These are phyloP conservation scores for Pyrenula aspistea DNA, from an alignment of 495 filamentous ascomycete genomes.

Conservation along the genomic window DNA sequence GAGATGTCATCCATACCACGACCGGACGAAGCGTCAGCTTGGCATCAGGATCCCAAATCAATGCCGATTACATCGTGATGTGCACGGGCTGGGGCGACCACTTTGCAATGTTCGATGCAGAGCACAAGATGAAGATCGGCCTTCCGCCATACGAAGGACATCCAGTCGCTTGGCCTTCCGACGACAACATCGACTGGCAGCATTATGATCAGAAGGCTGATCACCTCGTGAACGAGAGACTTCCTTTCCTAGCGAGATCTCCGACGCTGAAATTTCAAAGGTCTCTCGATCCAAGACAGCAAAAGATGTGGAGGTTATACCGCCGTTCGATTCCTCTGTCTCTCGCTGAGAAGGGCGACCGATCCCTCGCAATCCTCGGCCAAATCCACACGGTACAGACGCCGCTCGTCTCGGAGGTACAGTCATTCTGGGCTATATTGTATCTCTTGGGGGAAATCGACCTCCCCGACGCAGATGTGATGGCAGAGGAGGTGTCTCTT, in stretches of 20 bases:
- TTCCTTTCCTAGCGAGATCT: slow-evolving; percentile 6
- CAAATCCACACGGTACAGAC: slow-evolving; percentile 20
- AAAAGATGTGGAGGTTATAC: slow-evolving; percentile 13
- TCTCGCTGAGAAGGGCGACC: slow-evolving; percentile 10
- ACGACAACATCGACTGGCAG: slow-evolving; percentile 9
- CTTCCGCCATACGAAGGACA: not conserved
- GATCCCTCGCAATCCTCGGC: slow-evolving; percentile 19
- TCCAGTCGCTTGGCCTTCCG: not conserved
- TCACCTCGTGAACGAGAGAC: slow-evolving; percentile 13
- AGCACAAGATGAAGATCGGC: slow-evolving; percentile 4
- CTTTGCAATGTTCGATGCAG: slow-evolving; percentile 7
- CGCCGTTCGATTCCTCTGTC: slow-evolving; percentile 9
- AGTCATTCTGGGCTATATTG: slow-evolving; percentile 13
- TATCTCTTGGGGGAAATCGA: slow-evolving; percentile 15
- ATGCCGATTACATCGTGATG: slow-evolving; percentile 14
- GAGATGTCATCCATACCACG: slow-evolving; percentile 4
- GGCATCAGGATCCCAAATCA: not conserved
- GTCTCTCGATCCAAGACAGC: not conserved
- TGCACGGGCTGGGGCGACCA: slow-evolving; percentile 16
- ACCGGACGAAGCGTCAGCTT: not conserved
- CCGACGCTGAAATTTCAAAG: not conserved
- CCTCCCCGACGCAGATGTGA: slow-evolving; percentile 11
- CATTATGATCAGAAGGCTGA: slow-evolving; percentile 14
- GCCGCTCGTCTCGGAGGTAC: slow-evolving; percentile 16
- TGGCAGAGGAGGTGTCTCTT: slow-evolving; percentile 20